phyloP scores from a whole-genome alignment of 2,329 filamentous ascomycete genomes.

The Nigrospora sphaerica region DNA sequence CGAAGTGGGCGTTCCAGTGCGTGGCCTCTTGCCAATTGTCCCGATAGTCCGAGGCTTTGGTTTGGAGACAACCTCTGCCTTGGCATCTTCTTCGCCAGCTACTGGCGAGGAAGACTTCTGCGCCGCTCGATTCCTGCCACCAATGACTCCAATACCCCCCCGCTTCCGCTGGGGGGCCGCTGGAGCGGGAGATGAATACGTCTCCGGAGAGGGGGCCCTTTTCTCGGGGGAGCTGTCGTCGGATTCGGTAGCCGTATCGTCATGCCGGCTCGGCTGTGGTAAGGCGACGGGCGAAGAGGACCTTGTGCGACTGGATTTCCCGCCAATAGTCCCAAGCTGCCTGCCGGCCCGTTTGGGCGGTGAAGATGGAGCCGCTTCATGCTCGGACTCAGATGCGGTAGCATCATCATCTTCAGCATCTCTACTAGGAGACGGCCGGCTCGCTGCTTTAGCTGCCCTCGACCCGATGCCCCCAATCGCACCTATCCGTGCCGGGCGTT shows the following conservation, averaged over 20 bases:
- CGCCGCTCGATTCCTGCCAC: conserved; percentile 5
- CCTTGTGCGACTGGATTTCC: conserved; percentile 3
- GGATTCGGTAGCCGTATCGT: conserved; percentile 8
- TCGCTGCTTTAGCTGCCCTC: conserved; percentile 7
- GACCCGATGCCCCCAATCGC: conserved; percentile 8
- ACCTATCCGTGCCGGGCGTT: conserved; percentile 9
- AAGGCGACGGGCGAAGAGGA: not conserved
- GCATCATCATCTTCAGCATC: conserved; percentile 15
- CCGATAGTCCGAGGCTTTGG: conserved; percentile 8
- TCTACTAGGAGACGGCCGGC: conserved; percentile 15
- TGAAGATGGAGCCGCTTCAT: conserved; percentile 11
- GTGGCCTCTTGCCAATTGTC: conserved; percentile 12
- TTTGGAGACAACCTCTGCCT: not conserved
- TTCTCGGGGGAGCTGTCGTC: not conserved
- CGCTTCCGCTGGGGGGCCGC: not conserved
- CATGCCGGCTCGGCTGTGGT: conserved; percentile 5
- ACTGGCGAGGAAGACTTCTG: not conserved
- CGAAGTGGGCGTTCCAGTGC: not conserved
- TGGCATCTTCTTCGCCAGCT: too few relatives aligned
- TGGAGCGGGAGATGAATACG: not conserved
- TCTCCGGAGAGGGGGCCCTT: not conserved
- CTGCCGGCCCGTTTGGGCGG: conserved; percentile 4
- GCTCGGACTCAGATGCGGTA: conserved; percentile 21
- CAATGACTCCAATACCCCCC: conserved; percentile 4
- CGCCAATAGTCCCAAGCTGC: conserved; percentile 18